phyloP scores from a whole-genome alignment of 306 rosid genomes.

The Cucumis melo region DNA sequence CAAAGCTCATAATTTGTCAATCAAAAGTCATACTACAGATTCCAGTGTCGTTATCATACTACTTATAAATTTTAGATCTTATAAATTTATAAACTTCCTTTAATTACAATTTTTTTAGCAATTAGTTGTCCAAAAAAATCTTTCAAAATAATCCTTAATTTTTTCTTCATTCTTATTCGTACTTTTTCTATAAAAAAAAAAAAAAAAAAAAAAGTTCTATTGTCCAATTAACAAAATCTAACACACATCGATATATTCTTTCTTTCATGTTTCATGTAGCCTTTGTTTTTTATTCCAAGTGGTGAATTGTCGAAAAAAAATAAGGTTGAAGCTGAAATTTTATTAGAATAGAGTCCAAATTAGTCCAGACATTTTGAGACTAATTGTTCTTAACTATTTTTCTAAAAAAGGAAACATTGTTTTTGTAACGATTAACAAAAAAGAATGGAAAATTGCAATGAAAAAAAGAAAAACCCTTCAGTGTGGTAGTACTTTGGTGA shows the following conservation, averaged over 20 bases:
- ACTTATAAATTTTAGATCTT: background rate
- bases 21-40: constrained; percentile 6
- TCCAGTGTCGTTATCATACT: constrained; percentile 4
- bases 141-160: background rate
- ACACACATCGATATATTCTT: background rate
- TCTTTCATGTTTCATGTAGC: no score
- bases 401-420: no score
- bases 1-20: constrained; percentile 11
- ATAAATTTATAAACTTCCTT: background rate
- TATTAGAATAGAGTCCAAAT: background rate
- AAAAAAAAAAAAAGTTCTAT: no score
- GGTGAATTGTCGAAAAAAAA: no score
- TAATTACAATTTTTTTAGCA: background rate
- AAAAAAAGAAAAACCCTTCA: no score
- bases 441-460: no score
- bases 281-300: no score
- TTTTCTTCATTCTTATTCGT: background rate
- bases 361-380: no score
- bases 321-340: background rate
- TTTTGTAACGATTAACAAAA: background rate
- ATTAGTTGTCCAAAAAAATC: background rate
- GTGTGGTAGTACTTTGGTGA: no score
- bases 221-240: background rate
- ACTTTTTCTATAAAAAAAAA: background rate
- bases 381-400: no score